Conservation (phyloP, 2,329 filamentous ascomycete species). For the Talaromyces sp. region DNA sequence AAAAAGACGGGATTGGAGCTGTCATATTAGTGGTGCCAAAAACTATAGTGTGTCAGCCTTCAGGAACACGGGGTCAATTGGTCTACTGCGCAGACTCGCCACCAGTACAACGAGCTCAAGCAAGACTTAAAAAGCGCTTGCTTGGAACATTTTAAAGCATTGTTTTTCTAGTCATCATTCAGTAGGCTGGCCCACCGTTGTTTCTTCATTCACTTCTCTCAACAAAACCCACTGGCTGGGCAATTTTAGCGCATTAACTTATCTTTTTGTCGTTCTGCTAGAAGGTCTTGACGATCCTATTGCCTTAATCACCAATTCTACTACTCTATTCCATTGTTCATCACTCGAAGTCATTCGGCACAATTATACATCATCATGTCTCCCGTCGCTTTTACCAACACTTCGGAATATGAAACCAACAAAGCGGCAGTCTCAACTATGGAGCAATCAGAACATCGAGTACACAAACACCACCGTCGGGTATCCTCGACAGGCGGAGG, state of each 20-base stretch:
- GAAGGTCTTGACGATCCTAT: constrained; percentile 24
- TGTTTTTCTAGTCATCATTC: neutral
- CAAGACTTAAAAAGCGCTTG: constrained; percentile 15
- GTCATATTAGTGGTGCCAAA: constrained; percentile 4
- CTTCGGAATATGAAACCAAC: neutral
- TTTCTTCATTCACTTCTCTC: constrained; percentile 32
- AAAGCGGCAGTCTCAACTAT: constrained; percentile 3
- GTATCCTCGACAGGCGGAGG: constrained; percentile 68
- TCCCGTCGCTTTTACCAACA: constrained; percentile 13
- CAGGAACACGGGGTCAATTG: constrained; percentile 6
- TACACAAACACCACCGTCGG: constrained; percentile 62
- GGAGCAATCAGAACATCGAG: constrained; percentile 41
- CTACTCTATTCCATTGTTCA: neutral
- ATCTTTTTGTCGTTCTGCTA: constrained; percentile 19
- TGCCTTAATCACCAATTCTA: neutral
- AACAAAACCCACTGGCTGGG: constrained; percentile 54
- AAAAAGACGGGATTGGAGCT: neutral
- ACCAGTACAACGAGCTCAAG: neutral
- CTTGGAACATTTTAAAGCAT: constrained; percentile 5
- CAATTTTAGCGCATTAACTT: constrained; percentile 47
- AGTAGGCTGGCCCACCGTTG: constrained; percentile 14
- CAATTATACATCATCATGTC: constrained; percentile 16
- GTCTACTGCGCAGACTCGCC: neutral
- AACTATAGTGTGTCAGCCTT: constrained; percentile 14
- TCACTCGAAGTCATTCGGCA: neutral